A percentile compares a stretch with the other conserved stretches of the same genome.
These are phyloP conservation scores for Macadamia tetraphylla DNA, from an alignment of 164 flowering plant species.

Conservation along the genomic window DNA sequence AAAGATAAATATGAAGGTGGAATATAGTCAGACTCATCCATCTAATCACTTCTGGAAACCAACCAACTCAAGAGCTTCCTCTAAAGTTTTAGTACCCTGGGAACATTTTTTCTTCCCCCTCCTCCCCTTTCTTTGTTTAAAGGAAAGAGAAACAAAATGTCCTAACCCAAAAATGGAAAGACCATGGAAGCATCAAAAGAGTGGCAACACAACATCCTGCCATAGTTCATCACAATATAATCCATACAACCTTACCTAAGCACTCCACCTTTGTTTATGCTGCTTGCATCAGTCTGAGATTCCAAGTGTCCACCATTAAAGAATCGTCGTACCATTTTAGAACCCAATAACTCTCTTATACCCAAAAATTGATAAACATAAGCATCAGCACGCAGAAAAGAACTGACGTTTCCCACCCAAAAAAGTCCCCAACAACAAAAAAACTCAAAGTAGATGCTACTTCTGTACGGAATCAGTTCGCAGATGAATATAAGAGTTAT, in stretches of 20 bases:
- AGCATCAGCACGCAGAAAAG: neutral
- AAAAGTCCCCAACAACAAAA: neutral
- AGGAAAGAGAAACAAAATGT: too few relatives aligned
- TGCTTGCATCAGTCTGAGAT: neutral
- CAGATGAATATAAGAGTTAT: too few relatives aligned
- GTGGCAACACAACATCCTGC: too few relatives aligned
- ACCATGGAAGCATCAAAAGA: too few relatives aligned
- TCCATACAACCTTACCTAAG: neutral
- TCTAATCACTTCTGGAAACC: neutral
- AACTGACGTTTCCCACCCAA: neutral
- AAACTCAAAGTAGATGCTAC: neutral
- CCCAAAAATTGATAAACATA: neutral
- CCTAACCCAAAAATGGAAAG: too few relatives aligned
- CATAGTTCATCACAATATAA: neutral
- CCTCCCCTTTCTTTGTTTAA: too few relatives aligned
- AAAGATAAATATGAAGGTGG: neutral
- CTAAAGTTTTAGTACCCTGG: too few relatives aligned
- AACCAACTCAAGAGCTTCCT: too few relatives aligned
- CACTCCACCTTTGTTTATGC: neutral
- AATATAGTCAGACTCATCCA: neutral
- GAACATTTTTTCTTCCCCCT: too few relatives aligned
- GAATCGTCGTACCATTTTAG: neutral
- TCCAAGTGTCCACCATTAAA: neutral
- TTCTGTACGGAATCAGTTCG: too few relatives aligned
- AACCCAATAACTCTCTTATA: neutral